phyloP scores from a whole-genome alignment of 441 rosid species.

The Manihot esculenta region DNA sequence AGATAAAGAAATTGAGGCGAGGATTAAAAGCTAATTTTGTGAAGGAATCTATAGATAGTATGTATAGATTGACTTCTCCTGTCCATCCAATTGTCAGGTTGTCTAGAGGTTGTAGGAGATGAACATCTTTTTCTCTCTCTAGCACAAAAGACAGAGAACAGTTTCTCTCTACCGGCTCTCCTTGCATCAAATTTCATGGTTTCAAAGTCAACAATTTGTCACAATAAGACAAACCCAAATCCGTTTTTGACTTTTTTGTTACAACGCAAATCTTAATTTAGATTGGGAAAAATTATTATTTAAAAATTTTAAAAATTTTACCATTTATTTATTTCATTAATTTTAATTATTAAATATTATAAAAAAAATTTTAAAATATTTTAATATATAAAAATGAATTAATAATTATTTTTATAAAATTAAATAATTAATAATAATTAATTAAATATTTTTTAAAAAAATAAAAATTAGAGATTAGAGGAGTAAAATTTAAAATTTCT shows the following conservation, averaged over 20 bases:
- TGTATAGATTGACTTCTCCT: constrained; percentile 20
- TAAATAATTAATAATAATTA: too few species aligned
- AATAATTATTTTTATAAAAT: too few species aligned
- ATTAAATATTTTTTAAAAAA: too few species aligned
- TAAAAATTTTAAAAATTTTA: too few species aligned
- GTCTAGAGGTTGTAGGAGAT: constrained; percentile 34
- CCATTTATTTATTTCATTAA: too few species aligned
- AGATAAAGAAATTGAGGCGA: neutral
- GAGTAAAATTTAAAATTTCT: too few species aligned
- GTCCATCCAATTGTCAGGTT: constrained; percentile 37
- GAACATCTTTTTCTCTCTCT: constrained; percentile 30
- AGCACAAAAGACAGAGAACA: too few species aligned
- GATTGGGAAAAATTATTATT: neutral
- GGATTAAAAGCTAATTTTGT: neutral
- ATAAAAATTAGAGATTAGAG: too few species aligned
- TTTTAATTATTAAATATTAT: too few species aligned
- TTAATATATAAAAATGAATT: too few species aligned
- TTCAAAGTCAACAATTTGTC: neutral
- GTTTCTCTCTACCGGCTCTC: neutral
- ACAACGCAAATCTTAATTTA: neutral
- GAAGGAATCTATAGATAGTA: neutral
- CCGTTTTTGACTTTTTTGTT: neutral
- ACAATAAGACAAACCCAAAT: neutral
- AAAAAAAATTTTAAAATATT: too few species aligned
- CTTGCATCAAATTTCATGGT: neutral